A percentile compares a stretch with the other conserved stretches of the same genome.
Conservation (phyloP, 2,329 filamentous ascomycete species). For the Pseudogymnoascus sp. region DNA sequence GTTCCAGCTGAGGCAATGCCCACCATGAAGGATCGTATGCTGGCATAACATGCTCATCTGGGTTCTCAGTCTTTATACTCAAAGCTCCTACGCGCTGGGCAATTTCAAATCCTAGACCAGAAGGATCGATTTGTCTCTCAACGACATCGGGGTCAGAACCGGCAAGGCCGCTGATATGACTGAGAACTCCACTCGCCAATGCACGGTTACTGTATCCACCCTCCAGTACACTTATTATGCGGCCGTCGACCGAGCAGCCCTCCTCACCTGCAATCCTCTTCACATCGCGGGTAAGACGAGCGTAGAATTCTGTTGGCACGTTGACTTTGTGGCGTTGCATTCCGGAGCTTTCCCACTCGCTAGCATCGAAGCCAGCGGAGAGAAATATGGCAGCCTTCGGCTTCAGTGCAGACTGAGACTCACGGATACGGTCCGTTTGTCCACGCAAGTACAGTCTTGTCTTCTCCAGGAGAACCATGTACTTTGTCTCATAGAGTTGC, state of each 20-base stretch:
- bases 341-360: conserved; percentile 81
- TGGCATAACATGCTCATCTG: conserved; percentile 22
- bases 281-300: conserved; percentile 78
- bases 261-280: conserved; percentile 75
- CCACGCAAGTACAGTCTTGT: conserved; percentile 65
- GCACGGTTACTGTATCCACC: conserved; percentile 94
- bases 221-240: conserved; percentile 88
- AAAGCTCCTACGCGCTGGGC: conserved; percentile 41
- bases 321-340: conserved; percentile 97
- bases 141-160: conserved; percentile 39
- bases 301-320: conserved; percentile 94
- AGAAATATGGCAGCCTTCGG: conserved; percentile 87
- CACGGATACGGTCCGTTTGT: conserved; percentile 59
- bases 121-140: conserved; percentile 31
- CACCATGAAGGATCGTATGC: conserved; percentile 66
- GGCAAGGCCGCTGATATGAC: conserved; percentile 78
- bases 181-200: conserved; percentile 77
- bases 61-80: conserved; percentile 17
- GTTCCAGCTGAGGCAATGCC: conserved; percentile 55
- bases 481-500: conserved; percentile 74
- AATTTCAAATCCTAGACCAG: conserved; percentile 51
- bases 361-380: conserved; percentile 94
- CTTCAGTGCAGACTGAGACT: conserved; percentile 46
- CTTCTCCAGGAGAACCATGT: conserved; percentile 70
- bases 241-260: conserved; percentile 66